These are phyloP conservation scores for Aspergillus transmontanensis DNA, from an alignment of 2,329 filamentous ascomycete species.

Conservation along the genomic window DNA sequence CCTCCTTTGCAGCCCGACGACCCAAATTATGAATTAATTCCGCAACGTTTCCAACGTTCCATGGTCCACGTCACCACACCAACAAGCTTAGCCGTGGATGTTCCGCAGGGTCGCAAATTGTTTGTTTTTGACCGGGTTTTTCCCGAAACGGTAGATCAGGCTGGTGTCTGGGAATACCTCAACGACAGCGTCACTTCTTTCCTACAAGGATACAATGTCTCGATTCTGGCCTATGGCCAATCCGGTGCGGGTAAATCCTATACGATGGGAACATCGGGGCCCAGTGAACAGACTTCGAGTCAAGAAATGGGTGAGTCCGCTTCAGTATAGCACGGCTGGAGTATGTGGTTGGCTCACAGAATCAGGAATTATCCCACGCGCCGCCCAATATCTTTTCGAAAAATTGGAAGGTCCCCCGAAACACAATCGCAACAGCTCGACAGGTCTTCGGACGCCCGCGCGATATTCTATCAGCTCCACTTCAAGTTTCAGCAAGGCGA, in stretches of 20 bases:
- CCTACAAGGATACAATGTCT: constrained; percentile 97
- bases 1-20: constrained; percentile 81
- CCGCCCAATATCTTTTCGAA: constrained; percentile 83
- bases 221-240: constrained; percentile 93
- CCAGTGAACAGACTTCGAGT: constrained; percentile 66
- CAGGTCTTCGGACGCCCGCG: constrained; percentile 76
- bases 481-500: constrained; percentile 48
- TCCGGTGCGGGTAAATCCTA: constrained; percentile 98
- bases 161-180: constrained; percentile 92
- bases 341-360: constrained; percentile 2
- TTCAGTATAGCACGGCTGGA: not conserved
- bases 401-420: constrained; percentile 67
- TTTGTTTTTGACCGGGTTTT: constrained; percentile 98
- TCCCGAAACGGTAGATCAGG: constrained; percentile 76
- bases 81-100: constrained; percentile 85
- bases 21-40: constrained; percentile 91
- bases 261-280: constrained; percentile 96
- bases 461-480: constrained; percentile 69
- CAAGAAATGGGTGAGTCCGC: constrained; percentile 73
- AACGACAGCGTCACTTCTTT: constrained; percentile 88
- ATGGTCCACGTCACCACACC: constrained; percentile 88
- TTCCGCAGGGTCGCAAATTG: constrained; percentile 87
- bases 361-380: constrained; percentile 92
- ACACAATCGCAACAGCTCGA: constrained; percentile 66
- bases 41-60: constrained; percentile 88